These are phyloP conservation scores for Leucosporidium scottii DNA, from an alignment of 768 basidiomycete species.

Conservation along the genomic window DNA sequence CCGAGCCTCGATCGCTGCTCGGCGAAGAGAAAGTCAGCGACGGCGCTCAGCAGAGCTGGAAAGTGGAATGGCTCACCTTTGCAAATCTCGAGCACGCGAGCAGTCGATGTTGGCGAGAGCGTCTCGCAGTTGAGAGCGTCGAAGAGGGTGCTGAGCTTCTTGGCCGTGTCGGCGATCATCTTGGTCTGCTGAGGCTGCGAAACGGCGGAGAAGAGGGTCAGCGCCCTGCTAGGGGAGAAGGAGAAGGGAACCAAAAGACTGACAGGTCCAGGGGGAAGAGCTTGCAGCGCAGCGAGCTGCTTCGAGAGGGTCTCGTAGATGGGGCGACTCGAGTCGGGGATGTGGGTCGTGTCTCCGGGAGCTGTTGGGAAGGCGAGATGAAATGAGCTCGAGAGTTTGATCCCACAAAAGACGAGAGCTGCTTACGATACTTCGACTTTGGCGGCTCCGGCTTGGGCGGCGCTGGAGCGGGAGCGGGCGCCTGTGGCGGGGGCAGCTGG, in stretches of 20 bases:
- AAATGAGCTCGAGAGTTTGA: too few relatives aligned
- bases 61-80: conserved; percentile 52
- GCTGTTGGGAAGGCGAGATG: conserved; percentile 48
- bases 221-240: neutral
- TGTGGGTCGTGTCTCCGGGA: conserved; percentile 84
- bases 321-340: conserved; percentile 60
- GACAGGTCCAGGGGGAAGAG: conserved; percentile 55
- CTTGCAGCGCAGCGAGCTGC: conserved; percentile 59
- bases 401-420: neutral
- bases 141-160: conserved; percentile 75
- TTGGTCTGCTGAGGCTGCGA: conserved; percentile 73
- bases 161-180: conserved; percentile 76
- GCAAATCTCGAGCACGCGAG: conserved; percentile 62
- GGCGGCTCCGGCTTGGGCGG: conserved; percentile 40
- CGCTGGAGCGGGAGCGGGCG: conserved; percentile 44
- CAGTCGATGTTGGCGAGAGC: conserved; percentile 61
- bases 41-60: conserved; percentile 1
- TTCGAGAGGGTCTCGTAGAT: conserved; percentile 61
- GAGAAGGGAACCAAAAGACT: conserved; percentile 44
- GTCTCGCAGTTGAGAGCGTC: conserved; percentile 89
- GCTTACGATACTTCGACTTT: conserved; percentile 58
- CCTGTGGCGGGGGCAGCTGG: conserved; percentile 25
- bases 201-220: neutral
- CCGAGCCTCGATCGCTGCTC: conserved; percentile 66
- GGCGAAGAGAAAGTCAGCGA: neutral